These are phyloP conservation scores for Leccinum subgranulosum DNA, from an alignment of 768 basidiomycete genomes.

Conservation along the genomic window DNA sequence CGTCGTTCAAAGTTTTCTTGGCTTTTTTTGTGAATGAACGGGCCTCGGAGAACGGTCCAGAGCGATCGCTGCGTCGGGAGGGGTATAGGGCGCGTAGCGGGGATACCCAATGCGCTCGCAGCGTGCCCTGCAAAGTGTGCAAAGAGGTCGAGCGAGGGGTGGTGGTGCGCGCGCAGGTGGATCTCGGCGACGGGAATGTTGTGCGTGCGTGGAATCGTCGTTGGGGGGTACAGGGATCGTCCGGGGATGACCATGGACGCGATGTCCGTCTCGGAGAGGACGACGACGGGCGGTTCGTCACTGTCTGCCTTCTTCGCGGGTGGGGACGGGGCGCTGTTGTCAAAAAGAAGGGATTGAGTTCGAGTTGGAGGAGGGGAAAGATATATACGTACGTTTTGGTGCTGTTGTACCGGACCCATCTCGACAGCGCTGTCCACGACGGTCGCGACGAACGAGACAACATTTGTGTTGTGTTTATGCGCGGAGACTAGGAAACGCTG, in stretches of 20 bases:
- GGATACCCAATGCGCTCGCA: constrained; percentile 81
- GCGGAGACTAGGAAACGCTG: no score
- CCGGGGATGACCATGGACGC: constrained; percentile 62
- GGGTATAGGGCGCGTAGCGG: constrained; percentile 57
- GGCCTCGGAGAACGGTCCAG: constrained; percentile 82
- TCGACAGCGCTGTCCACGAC: not conserved
- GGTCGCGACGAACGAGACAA: not conserved
- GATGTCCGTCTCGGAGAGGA: constrained; percentile 36
- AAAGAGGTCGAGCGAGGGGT: constrained; percentile 68
- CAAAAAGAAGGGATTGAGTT: not conserved
- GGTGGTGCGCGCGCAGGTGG: constrained; percentile 78
- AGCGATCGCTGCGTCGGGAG: constrained; percentile 75
- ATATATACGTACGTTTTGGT: not conserved
- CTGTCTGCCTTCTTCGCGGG: not conserved
- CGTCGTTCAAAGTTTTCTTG: constrained; percentile 94
- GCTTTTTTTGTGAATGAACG: constrained; percentile 90
- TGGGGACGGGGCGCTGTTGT: constrained; percentile 5
- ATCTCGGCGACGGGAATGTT: constrained; percentile 75
- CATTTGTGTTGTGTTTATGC: not conserved
- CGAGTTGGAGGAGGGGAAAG: not conserved
- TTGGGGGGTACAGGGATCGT: constrained; percentile 52
- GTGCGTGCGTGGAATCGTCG: constrained; percentile 59
- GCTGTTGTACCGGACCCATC: constrained; percentile 11
- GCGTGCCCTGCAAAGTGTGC: constrained; percentile 82
- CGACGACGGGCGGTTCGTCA: constrained; percentile 1